These are phyloP conservation scores for Platanthera zijinensis DNA, from an alignment of 106 monocot species.

Conservation along the genomic window DNA sequence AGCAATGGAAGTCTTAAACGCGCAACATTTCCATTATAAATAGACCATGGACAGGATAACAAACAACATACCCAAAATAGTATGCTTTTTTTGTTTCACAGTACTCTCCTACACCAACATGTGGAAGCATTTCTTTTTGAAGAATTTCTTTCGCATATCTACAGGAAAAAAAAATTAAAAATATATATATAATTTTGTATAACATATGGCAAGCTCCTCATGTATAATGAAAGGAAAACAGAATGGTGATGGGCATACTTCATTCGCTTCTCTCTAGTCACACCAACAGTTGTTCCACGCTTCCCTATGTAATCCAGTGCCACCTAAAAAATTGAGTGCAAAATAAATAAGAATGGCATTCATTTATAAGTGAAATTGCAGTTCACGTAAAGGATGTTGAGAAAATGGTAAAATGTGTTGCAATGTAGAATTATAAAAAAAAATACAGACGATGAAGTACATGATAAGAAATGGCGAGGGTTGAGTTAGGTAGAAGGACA, in stretches of 20 bases:
- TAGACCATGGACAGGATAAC: background rate
- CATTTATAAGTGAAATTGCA: background rate
- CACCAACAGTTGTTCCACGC: slow-evolving; percentile 91
- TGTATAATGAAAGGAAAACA: background rate
- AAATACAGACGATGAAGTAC: background rate
- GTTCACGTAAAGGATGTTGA: background rate
- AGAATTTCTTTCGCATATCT: slow-evolving; percentile 98
- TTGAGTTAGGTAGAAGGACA: too few relatives aligned
- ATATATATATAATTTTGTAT: background rate
- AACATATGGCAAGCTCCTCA: background rate
- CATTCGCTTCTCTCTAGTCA: slow-evolving; percentile 93
- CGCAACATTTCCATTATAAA: background rate
- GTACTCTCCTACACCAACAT: slow-evolving; percentile 96
- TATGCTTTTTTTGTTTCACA: slow-evolving; percentile 99
- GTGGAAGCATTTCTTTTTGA: slow-evolving; percentile 98
- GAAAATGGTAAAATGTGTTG: background rate
- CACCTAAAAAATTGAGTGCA: slow-evolving; percentile 34
- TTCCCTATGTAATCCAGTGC: slow-evolving; percentile 99
- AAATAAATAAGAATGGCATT: background rate
- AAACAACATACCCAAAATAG: slow-evolving; percentile 75
- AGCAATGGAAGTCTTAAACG: background rate
- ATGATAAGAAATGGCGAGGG: too few relatives aligned
- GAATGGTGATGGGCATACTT: slow-evolving; percentile 39
- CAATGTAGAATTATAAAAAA: background rate
- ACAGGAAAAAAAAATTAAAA: slow-evolving; percentile 9